phyloP scores from a whole-genome alignment of 1,284 basidiomycete genomes.

The Sutorius eximius region DNA sequence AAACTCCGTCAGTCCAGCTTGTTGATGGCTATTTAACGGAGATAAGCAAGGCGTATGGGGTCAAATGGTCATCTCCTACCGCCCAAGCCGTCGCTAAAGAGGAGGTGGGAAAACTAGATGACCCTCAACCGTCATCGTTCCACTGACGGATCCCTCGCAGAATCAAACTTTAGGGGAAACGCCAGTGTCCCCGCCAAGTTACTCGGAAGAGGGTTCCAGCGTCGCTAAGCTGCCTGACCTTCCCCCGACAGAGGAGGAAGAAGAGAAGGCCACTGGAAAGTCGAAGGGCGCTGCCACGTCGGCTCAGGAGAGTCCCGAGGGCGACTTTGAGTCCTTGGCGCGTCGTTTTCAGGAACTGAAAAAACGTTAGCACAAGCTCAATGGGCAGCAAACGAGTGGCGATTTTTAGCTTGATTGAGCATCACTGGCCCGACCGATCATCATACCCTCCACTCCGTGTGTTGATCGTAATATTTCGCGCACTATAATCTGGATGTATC shows the following conservation, averaged over 20 bases:
- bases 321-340: conserved; percentile 71
- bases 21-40: conserved; percentile 88
- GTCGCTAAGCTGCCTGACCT: conserved; percentile 47
- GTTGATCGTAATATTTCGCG: conserved; percentile 9
- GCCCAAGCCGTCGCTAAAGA: conserved; percentile 9
- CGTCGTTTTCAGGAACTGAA: conserved; percentile 80
- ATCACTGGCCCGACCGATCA: conserved; percentile 7
- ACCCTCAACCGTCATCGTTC: neutral
- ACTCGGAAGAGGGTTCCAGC: conserved; percentile 32
- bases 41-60: conserved; percentile 84
- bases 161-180: conserved; percentile 7
- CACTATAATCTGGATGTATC: conserved; percentile 7
- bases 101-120: conserved; percentile 38
- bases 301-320: conserved; percentile 38
- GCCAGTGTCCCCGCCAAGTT: conserved; percentile 31
- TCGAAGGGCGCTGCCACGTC: neutral
- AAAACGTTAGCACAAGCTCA: conserved; percentile 51
- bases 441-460: neutral
- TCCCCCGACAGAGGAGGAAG: conserved; percentile 46
- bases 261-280: conserved; percentile 22
- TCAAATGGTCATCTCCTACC: conserved; percentile 61
- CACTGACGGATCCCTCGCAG: conserved; percentile 12
- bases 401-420: neutral
- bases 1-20: conserved; percentile 69
- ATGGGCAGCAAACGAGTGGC: neutral